Conservation (phyloP, 352 stramenopile genomes). For the Aphanomyces invadans region DNA sequence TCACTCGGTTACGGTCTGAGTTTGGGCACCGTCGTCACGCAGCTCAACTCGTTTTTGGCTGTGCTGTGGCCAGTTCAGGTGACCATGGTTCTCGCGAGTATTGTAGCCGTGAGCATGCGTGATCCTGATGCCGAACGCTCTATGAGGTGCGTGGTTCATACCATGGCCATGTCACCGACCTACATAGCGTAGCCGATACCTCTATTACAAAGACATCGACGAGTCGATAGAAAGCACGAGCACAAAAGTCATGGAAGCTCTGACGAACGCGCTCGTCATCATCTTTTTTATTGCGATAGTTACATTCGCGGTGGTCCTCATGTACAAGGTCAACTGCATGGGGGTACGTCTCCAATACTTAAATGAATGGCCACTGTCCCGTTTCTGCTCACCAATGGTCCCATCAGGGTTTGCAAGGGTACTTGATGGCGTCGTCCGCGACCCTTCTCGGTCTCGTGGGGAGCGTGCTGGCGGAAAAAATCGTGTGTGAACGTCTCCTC, state of each 20-base stretch:
- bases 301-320: constrained; percentile 69
- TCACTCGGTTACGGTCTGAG: constrained; percentile 28
- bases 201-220: constrained; percentile 76
- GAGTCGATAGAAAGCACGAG: constrained; percentile 32
- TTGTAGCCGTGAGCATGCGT: constrained; percentile 40
- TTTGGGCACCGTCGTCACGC: constrained; percentile 36
- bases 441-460: constrained; percentile 61
- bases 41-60: constrained; percentile 70
- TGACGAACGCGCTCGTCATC: constrained; percentile 73
- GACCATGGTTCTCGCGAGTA: constrained; percentile 63
- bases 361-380: neutral
- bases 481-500: constrained; percentile 39
- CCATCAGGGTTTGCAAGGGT: constrained; percentile 43
- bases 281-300: constrained; percentile 69
- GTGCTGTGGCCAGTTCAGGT: constrained; percentile 63
- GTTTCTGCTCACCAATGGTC: neutral
- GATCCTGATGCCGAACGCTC: constrained; percentile 40
- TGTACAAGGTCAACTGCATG: constrained; percentile 83
- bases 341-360: constrained; percentile 20
- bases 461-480: constrained; percentile 60
- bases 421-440: constrained; percentile 69
- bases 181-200: constrained; percentile 44
- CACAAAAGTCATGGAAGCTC: constrained; percentile 45
- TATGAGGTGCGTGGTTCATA: constrained; percentile 41
- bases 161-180: neutral